These are phyloP conservation scores for Onygenales sp. DNA, from an alignment of 2,329 filamentous ascomycete genomes.

Conservation along the genomic window DNA sequence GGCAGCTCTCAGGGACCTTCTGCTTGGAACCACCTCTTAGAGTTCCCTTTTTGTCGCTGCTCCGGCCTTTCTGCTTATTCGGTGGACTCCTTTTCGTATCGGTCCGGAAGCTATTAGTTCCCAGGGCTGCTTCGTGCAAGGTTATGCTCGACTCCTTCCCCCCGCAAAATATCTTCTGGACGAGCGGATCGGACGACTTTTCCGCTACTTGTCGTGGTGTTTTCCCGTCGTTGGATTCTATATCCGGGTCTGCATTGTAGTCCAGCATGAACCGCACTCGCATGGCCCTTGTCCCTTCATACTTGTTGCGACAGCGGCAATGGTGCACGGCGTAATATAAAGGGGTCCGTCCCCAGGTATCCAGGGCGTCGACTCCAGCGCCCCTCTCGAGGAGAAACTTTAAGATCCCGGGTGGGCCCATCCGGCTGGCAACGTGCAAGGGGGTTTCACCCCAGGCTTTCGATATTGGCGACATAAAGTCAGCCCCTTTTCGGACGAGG, in stretches of 20 bases:
- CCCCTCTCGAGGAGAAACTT: constrained; percentile 1
- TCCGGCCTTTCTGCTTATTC: background rate
- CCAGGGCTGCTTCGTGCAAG: background rate
- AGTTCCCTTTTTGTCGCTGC: no score
- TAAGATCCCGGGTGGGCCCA: background rate
- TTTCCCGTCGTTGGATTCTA: background rate
- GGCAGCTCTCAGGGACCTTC: no score
- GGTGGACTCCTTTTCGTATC: background rate
- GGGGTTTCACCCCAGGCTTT: background rate
- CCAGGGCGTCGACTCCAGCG: background rate
- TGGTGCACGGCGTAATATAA: background rate
- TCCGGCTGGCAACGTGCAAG: background rate
- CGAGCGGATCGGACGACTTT: background rate
- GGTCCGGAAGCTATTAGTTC: background rate
- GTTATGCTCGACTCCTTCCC: background rate
- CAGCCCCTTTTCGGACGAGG: constrained; percentile 16
- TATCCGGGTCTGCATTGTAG: background rate
- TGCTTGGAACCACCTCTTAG: no score
- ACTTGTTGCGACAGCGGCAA: background rate
- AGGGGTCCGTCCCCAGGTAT: background rate
- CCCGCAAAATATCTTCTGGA: background rate
- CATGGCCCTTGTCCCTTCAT: background rate
- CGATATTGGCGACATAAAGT: constrained; percentile 1
- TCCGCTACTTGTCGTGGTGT: background rate
- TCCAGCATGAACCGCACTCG: background rate